Evolutionary conservation across 2,329 filamentous ascomycete genomes (phyloP), one percentile per base, ranked within the genome.

Genomic region (Aureobasidium zeae): DNA sequence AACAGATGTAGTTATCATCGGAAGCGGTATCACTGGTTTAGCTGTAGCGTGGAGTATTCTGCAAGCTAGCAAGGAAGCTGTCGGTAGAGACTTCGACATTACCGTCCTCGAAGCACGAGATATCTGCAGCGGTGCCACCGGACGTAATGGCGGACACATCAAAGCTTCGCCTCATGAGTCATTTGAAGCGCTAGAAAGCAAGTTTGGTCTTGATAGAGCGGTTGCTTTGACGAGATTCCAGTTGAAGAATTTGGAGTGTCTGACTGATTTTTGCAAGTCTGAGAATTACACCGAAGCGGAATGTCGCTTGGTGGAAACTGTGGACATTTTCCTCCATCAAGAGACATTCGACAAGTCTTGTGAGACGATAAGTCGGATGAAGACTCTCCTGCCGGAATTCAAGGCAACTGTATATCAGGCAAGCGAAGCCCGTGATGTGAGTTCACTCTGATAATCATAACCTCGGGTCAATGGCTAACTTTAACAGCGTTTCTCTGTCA

Each of bases 91-190:
- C 4, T 56, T 55, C 4, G 61, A 58, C 0, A 59, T 66, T n/a
- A 49, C 61, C 1, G 59, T 68, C 20, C 50, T 68, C 0, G 66
- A 68, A 46, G 64, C 63, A 1, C 52, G 65, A 16, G 53, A 61
- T 42, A 58, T 57, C 1, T 68, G 65, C 45, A 69, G 63, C 12
- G 67, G 66, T 4, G 67, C 67, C 2, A 69, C 64, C 17, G 66
- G 62, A 6, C 59, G 65, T 15, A 69, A 69, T 51, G 67, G 67
- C 55, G 66, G 66, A 1, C 66, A 70, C 49, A 37, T 69, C 21
- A 62, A 63, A 35, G 24, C n/a, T 10, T 28, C 25, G 21, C 35
- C 35, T 2, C 25, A 38, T 3, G 35, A 38, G 13, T 11, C 25
- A 2, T 38, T 38, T 5, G 25, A 12, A 6, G 15, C 15, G 3